Conservation (phyloP, 2,329 filamentous ascomycete genomes). For the Lecanicillium sp. region DNA sequence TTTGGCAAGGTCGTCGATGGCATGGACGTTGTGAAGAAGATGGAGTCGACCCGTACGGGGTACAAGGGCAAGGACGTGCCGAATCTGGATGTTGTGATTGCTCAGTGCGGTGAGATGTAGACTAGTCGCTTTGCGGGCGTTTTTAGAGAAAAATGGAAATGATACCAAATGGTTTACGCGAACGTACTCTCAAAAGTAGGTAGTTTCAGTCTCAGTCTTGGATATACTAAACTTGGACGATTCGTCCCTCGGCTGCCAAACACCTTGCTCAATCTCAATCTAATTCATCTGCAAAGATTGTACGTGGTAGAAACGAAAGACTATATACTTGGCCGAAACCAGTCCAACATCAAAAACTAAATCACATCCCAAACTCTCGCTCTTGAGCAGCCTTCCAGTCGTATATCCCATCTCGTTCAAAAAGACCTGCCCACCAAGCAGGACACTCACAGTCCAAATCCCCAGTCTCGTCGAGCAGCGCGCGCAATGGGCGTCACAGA, state of each 20-base stretch:
- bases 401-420: neutral
- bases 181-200: neutral
- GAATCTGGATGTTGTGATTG: conserved; percentile 73
- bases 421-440: neutral
- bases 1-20: conserved; percentile 87
- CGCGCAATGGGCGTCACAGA: neutral
- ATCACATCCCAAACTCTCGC: too few relatives aligned
- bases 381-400: too few relatives aligned
- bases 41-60: conserved; percentile 83
- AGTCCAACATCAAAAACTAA: neutral
- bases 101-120: conserved; percentile 91
- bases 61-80: conserved; percentile 69
- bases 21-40: conserved; percentile 84
- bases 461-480: conserved; percentile 4
- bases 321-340: conserved; percentile 4
- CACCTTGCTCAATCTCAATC: neutral
- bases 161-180: neutral
- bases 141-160: neutral
- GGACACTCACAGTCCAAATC: neutral
- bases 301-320: conserved; percentile 2
- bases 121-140: neutral
- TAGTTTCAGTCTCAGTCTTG: too few relatives aligned
- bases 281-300: neutral
- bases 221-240: neutral
- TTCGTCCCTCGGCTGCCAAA: neutral